These are phyloP conservation scores for Claviceps purpurea DNA, from an alignment of 2,329 filamentous ascomycete species.

Conservation along the genomic window DNA sequence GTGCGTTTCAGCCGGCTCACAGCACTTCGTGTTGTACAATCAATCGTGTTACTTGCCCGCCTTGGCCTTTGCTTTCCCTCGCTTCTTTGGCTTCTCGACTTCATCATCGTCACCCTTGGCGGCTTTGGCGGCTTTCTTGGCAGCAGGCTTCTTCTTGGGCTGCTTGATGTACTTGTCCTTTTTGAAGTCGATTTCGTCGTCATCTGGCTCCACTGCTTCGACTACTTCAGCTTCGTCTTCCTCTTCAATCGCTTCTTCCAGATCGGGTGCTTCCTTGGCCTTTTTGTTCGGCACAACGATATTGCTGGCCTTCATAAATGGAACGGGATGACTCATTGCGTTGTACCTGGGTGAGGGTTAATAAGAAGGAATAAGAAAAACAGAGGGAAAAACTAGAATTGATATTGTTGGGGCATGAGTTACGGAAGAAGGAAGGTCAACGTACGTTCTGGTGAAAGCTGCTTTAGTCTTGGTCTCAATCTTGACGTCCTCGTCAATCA, in stretches of 20 bases:
- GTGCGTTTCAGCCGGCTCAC: conserved; percentile 1
- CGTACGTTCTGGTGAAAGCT: conserved; percentile 77
- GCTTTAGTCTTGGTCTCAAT: conserved; percentile 79
- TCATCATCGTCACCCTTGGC: conserved; percentile 38
- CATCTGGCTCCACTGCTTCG: conserved; percentile 46
- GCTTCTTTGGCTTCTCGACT: conserved; percentile 39
- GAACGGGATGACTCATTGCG: conserved; percentile 68
- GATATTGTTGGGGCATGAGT: background rate
- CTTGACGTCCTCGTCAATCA: conserved; percentile 60
- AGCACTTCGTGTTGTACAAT: background rate
- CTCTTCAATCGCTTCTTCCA: conserved; percentile 92
- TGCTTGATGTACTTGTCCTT: conserved; percentile 95
- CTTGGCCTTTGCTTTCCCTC: conserved; percentile 31
- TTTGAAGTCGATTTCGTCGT: conserved; percentile 68
- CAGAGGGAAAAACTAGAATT: background rate
- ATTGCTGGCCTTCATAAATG: conserved; percentile 88
- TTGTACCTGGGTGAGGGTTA: conserved; percentile 55
- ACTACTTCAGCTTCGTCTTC: conserved; percentile 61
- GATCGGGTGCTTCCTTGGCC: conserved; percentile 68
- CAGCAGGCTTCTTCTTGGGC: conserved; percentile 53
- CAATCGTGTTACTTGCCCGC: conserved; percentile 25
- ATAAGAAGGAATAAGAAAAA: background rate
- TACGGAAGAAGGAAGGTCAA: conserved; percentile 12
- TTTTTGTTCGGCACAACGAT: conserved; percentile 59
- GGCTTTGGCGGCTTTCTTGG: conserved; percentile 30